phyloP scores from a whole-genome alignment of 768 basidiomycete species.

The Chiua virens region DNA sequence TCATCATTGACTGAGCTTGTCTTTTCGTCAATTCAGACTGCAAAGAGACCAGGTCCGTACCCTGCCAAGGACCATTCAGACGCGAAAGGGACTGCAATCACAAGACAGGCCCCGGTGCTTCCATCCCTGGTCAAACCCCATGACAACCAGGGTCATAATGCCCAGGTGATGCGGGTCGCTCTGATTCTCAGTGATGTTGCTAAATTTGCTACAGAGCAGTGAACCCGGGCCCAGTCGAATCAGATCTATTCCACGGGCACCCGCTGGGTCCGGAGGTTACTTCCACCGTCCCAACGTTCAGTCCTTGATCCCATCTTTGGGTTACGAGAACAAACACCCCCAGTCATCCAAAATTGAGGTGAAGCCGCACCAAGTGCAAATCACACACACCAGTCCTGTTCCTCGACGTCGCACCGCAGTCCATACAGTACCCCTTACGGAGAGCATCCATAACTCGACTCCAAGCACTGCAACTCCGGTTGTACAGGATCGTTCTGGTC shows the following conservation, averaged over 20 bases:
- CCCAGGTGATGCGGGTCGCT: constrained; percentile 9
- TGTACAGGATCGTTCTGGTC: background rate
- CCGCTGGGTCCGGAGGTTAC: background rate
- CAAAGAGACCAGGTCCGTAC: background rate
- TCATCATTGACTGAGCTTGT: background rate
- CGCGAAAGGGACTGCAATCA: background rate
- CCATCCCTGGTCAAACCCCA: background rate
- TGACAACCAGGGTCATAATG: background rate
- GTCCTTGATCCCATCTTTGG: background rate
- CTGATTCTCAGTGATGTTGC: background rate
- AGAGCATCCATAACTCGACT: constrained; percentile 10
- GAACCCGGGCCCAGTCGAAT: constrained; percentile 5
- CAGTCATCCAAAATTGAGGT: background rate
- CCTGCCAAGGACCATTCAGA: background rate
- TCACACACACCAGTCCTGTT: background rate
- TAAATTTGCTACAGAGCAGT: constrained; percentile 13
- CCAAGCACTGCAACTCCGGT: background rate
- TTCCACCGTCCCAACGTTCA: background rate
- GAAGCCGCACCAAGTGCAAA: background rate
- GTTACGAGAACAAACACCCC: background rate
- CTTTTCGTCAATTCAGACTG: constrained; percentile 1
- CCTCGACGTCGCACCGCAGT: background rate
- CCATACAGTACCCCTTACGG: background rate
- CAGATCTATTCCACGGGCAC: background rate
- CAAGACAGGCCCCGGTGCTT: background rate